A percentile compares a stretch with the other conserved stretches of the same genome.
Conservation (phyloP, 2,329 filamentous ascomycete genomes). For the Hymenotorrendiella dingleyae region DNA sequence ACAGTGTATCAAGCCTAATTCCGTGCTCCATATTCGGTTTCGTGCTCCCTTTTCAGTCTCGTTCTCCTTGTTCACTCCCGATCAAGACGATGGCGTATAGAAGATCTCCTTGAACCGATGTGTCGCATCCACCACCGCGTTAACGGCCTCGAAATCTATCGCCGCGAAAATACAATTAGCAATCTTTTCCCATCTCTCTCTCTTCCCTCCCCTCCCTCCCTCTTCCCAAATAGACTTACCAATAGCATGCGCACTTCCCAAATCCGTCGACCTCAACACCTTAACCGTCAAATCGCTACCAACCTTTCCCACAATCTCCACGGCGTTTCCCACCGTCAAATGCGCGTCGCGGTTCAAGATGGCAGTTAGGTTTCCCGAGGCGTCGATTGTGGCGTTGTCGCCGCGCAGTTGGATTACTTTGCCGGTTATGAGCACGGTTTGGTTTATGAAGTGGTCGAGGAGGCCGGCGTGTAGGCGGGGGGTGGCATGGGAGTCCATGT, state of each 20-base stretch:
- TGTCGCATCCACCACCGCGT: constrained; percentile 78
- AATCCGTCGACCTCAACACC: constrained; percentile 62
- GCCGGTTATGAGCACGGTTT: constrained; percentile 78
- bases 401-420: constrained; percentile 78
- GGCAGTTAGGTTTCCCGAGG: constrained; percentile 69
- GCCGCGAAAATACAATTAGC: constrained; percentile 5
- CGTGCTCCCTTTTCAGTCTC: background rate
- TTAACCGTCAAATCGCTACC: constrained; percentile 66
- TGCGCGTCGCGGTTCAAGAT: constrained; percentile 69
- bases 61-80: background rate
- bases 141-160: constrained; percentile 60
- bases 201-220: background rate
- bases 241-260: constrained; percentile 49
- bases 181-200: background rate
- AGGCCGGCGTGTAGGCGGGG: constrained; percentile 79
- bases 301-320: constrained; percentile 76
- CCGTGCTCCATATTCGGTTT: too few species aligned
- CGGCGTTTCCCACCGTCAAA: constrained; percentile 61
- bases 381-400: constrained; percentile 73
- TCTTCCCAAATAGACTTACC: constrained; percentile 47
- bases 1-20: too few species aligned
- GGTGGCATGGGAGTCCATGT: constrained; percentile 65
- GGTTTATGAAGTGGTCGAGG: constrained; percentile 68
- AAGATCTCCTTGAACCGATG: constrained; percentile 80
- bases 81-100: constrained; percentile 37